phyloP scores from a whole-genome alignment of 805 yeast species.

The Yamadazyma insecticola region DNA sequence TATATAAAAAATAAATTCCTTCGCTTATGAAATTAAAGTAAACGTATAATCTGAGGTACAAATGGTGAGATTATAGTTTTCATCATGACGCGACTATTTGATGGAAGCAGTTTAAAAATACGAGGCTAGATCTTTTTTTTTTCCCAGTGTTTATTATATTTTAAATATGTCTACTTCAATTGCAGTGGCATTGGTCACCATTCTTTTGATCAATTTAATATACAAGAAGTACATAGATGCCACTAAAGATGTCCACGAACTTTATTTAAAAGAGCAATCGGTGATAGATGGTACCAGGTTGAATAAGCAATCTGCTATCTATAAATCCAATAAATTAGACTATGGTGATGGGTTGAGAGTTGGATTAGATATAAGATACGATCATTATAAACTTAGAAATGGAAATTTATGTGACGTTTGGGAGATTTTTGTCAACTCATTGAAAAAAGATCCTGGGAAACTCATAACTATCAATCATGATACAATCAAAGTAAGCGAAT shows the following conservation, averaged over 20 bases:
- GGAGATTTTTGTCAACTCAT: constrained; percentile 43
- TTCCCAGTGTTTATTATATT: too few species aligned
- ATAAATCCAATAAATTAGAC: constrained; percentile 71
- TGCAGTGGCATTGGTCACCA: constrained; percentile 16
- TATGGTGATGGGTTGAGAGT: constrained; percentile 64
- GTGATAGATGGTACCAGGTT: constrained; percentile 60
- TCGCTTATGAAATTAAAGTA: too few species aligned
- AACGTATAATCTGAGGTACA: too few species aligned
- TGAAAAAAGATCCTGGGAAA: constrained; percentile 13
- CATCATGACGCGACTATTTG: too few species aligned
- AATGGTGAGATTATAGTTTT: too few species aligned
- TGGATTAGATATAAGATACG: constrained; percentile 60
- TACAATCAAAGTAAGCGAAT: constrained; percentile 11
- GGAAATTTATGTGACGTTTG: constrained; percentile 76
- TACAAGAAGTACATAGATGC: constrained; percentile 25
- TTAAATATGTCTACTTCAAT: too few species aligned
- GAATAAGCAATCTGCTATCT: constrained; percentile 66
- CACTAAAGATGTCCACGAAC: constrained; percentile 52
- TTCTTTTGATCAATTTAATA: constrained; percentile 14
- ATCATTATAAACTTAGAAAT: constrained; percentile 62
- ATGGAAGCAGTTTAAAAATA: too few species aligned
- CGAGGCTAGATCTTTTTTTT: too few species aligned
- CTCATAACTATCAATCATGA: constrained; percentile 5
- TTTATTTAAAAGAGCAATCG: constrained; percentile 62
- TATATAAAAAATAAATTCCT: too few species aligned